Base-by-base conservation (phyloP, 2,329 filamentous ascomycete species). In the Sclerotinia glacialis region DNA sequence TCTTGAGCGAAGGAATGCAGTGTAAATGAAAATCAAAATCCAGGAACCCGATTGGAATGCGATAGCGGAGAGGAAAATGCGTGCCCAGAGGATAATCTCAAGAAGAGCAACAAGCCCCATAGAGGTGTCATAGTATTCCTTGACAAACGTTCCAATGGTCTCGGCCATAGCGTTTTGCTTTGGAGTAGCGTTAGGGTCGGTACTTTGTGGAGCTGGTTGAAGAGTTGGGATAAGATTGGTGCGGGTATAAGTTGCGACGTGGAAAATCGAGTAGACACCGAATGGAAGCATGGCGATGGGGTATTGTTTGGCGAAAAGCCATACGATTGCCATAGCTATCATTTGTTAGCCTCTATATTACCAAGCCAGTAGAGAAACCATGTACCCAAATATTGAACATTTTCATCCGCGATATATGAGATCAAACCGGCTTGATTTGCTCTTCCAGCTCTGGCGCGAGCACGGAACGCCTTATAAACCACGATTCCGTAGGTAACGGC, bases 261-360 rank as follows among this genome's bases (percentile, higher is more conserved):
- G 95, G 88, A 99, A 99, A 79, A 98, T 80, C 67, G 94, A 98
- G 86, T 98, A 99, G 79, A 99, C 92, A 74, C 88, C 89, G 82
- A 97, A 99, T 37, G 95, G 95, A 66, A 97, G 86, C 75, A 99
- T 86, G 66, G 95, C 95, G 74, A 97, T 85, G 47, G 92, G 89
- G 75, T 96, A 90, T 81, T 97, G 93, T 73, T 91, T 90, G 69
- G 89, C 88, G 80, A 94, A 89, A 74, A 99, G 91, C 95, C 95
- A 99, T 75, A 98, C 86, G 69, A 98, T 84, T 66, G 93, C 93
- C 91, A 98, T 93, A 74, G 87, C 93, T 96, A 40, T 44, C 12
- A 18, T 11, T n/a, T 44, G 64, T 75, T 69, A 75, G 69, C 18
- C 55, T n/a, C 52, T 31, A 44, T 28, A 42, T 26, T 56, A 55